Conservation (phyloP, 73 alveolate species). For the Symbiodinium pilosum region DNA sequence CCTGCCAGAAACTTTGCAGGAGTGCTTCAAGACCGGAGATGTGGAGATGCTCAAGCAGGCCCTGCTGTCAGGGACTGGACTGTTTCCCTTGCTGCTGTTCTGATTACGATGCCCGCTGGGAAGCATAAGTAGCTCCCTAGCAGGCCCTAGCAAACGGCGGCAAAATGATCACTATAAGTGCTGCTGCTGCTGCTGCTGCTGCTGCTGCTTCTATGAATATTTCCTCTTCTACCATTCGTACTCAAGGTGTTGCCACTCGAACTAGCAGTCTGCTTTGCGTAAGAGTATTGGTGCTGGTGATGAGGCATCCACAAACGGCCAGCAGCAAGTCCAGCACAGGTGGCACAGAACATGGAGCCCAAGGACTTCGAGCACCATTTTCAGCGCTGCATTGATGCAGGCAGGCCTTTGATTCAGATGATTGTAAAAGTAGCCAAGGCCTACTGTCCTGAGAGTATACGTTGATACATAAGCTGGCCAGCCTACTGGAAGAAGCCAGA, state of each 20-base stretch:
- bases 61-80: background rate
- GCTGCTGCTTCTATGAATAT: too few species aligned
- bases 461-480: background rate
- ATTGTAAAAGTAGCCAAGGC: background rate
- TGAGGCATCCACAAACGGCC: background rate
- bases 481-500: background rate
- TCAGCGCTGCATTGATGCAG: conserved; percentile 38
- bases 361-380: conserved; percentile 50
- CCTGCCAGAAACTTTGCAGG: conserved; percentile 46
- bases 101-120: too few species aligned
- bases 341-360: conserved; percentile 53
- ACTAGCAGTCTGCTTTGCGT: too few species aligned
- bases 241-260: too few species aligned
- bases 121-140: too few species aligned
- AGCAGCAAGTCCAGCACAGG: background rate
- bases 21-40: conserved; percentile 86
- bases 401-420: background rate
- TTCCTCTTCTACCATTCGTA: too few species aligned
- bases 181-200: too few species aligned
- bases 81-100: background rate
- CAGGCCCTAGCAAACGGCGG: too few species aligned
- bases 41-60: conserved; percentile 86
- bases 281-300: too few species aligned
- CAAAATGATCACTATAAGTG: too few species aligned
- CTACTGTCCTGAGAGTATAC: background rate